These are phyloP conservation scores for Aspergillus wentii DNA, from an alignment of 495 filamentous ascomycete genomes.

Conservation along the genomic window DNA sequence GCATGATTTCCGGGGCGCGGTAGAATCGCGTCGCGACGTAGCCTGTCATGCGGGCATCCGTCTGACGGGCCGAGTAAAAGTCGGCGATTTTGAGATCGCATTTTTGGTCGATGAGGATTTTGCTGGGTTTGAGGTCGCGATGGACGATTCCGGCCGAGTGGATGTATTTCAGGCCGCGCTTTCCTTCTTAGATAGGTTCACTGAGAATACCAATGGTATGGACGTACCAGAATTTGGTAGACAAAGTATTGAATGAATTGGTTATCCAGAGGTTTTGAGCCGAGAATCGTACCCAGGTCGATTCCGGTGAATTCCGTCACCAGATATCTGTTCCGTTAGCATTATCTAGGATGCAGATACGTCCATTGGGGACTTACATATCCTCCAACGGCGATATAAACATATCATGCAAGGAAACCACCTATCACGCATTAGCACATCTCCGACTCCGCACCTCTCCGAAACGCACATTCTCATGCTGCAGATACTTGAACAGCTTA, in stretches of 20 bases:
- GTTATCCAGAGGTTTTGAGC: slow-evolving; percentile 80
- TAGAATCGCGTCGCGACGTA: slow-evolving; percentile 93
- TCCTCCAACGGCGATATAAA: slow-evolving; percentile 93
- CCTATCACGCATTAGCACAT: slow-evolving; percentile 38
- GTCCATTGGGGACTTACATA: slow-evolving; percentile 55
- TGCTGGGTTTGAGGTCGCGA: slow-evolving; percentile 85
- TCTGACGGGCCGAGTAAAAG: slow-evolving; percentile 85
- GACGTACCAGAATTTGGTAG: slow-evolving; percentile 84
- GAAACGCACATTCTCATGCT: slow-evolving; percentile 83
- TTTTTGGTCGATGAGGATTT: slow-evolving; percentile 93
- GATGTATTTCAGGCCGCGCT: slow-evolving; percentile 89
- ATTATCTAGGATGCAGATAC: background rate
- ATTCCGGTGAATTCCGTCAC: slow-evolving; percentile 89
- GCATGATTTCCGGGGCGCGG: slow-evolving; percentile 90
- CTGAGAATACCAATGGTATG: background rate
- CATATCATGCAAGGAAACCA: slow-evolving; percentile 86
- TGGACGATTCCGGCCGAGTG: slow-evolving; percentile 92
- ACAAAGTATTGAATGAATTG: slow-evolving; percentile 96
- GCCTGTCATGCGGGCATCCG: slow-evolving; percentile 92
- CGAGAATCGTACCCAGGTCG: slow-evolving; percentile 81
- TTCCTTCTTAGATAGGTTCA: slow-evolving; percentile 14
- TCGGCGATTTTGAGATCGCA: slow-evolving; percentile 96
- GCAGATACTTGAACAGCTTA: slow-evolving; percentile 83
- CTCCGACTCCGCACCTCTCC: background rate
- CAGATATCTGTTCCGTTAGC: slow-evolving; percentile 60